These are phyloP conservation scores for Climacium dendroides DNA, from an alignment of 225 moss, liverwort and hornwort species.

Conservation along the genomic window DNA sequence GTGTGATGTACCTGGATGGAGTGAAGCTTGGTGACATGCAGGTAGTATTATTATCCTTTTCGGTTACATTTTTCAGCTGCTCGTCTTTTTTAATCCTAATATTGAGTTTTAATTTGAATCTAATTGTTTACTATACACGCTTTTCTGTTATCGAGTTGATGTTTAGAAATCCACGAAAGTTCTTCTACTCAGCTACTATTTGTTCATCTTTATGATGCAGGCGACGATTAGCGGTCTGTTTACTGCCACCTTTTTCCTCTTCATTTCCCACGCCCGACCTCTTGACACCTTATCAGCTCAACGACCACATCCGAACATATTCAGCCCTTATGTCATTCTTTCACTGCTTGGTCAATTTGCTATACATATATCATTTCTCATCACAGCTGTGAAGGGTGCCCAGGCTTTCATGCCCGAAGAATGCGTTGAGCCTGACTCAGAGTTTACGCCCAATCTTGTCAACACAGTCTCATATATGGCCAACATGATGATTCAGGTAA, in stretches of 20 bases:
- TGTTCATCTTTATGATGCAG: slow-evolving; percentile 18
- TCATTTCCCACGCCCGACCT: slow-evolving; percentile 94
- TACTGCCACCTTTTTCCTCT: slow-evolving; percentile 93
- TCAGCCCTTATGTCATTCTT: slow-evolving; percentile 85
- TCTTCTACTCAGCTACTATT: background rate
- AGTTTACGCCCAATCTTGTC: slow-evolving; percentile 90
- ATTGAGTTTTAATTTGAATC: background rate
- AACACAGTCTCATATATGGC: slow-evolving; percentile 98
- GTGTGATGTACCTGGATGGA: slow-evolving; percentile 97
- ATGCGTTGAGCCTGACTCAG: slow-evolving; percentile 92
- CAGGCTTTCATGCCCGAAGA: slow-evolving; percentile 91
- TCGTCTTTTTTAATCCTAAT: background rate
- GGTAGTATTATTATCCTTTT: slow-evolving; percentile 1
- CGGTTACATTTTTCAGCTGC: background rate
- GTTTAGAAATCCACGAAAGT: background rate
- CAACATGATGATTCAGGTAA: slow-evolving; percentile 98
- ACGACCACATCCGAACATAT: slow-evolving; percentile 95
- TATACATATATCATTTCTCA: slow-evolving; percentile 79
- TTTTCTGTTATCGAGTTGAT: background rate
- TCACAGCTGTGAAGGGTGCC: slow-evolving; percentile 83
- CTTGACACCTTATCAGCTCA: slow-evolving; percentile 77
- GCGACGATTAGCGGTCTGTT: slow-evolving; percentile 92
- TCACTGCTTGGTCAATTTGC: slow-evolving; percentile 92
- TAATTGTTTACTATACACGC: background rate
- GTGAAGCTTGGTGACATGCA: slow-evolving; percentile 99